Evolutionary conservation across 441 rosid genomes (phyloP), one percentile per base, ranked within the genome.

Genomic region (Daphne laureola): DNA sequence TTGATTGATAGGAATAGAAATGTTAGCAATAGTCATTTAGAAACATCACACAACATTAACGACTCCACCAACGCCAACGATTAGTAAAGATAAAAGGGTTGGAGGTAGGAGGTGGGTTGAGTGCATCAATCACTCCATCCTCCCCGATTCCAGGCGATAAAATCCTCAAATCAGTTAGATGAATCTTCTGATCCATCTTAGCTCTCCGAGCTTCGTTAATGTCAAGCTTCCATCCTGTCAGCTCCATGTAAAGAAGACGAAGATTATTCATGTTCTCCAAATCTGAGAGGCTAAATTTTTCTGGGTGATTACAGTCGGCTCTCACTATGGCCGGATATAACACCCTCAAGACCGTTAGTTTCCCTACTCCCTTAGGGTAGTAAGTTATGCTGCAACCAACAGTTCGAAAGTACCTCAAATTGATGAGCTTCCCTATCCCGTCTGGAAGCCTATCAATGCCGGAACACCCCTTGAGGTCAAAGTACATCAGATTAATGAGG

Each of bases 151-250:
- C 36, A 6, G 11, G 1, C 11, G 11, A 31, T 31, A 5, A 5
- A 5, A 31, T 31, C 36, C 36, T 31, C 47, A 64, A 48, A 3
- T 12, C 4, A n/a, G 25, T 4, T 13, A 67, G 15, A 26, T 44
- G 17, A 13, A 44, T 42, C 55, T 61, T 72, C 1, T 45, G 25
- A 45, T 61, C 5, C 16, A 65, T 64, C 15, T 65, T 52, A 26
- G 64, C 63, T 16, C 27, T 58, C 43, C 45, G 47, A 26, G 56
- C 67, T 26, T 60, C 74, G 4, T 12, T 11, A 5, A 3, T 12
- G 16, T 58, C 38, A 18, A 58, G 8, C 41, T 12, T 4, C 38
- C 25, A 0, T 15, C 62, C 62, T 6, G 9, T 31, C 13, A 58
- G 15, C 12, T 58, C 8, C 45, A 58, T 14, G 4, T 0, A 12